Base-by-base conservation (phyloP, 345 rosid species). In the Orychophragmus violaceus region DNA sequence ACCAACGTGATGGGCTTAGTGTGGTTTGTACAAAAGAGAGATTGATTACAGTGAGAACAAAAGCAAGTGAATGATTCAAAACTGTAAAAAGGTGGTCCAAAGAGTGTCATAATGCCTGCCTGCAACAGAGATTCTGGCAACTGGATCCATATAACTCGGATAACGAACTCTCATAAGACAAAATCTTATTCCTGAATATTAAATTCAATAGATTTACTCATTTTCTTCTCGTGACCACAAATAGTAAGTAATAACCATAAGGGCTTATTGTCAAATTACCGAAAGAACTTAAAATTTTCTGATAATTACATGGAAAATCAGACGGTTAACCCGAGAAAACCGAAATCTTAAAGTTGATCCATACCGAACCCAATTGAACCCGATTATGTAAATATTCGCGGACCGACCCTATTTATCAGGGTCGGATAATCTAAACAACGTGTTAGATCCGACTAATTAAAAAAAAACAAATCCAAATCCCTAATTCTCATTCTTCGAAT, bases 131-230 rank as follows among this genome's bases (percentile, higher is more conserved):
- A 71, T 71, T 63, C 59, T 71, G 64, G 64, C 69, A 62, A 63
- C 59, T 64, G 76, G 70, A 71, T 71, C 51, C 76, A 64, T 56
- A 64, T 64, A 63, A 71, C 59, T 71, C 66, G 10, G 76, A 72
- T 49, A 72, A 72, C 76, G 76, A 72, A 72, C 71, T 65, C 71
- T 72, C 76, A 58, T 72, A 49, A 39, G 54, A 58, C 71, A 72
- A 72, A 72, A 72, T 72, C 71, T 49, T 28, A 58, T 28, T 50
- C 70, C 66, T 45, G 11, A 39, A 48, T 18, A 53, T 22, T 44
- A 36, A 70, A 60, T 60, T 29, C 59, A 49, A 41, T 45, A 18
- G 25, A 2, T 45, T 45, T 6, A 46, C 22, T 32, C 68, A 41
- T 49, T 71, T 44, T 63, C 35, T 2, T 49, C 66, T 65, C 58